phyloP scores from a whole-genome alignment of 257 asterid species.

The Plantago major region DNA sequence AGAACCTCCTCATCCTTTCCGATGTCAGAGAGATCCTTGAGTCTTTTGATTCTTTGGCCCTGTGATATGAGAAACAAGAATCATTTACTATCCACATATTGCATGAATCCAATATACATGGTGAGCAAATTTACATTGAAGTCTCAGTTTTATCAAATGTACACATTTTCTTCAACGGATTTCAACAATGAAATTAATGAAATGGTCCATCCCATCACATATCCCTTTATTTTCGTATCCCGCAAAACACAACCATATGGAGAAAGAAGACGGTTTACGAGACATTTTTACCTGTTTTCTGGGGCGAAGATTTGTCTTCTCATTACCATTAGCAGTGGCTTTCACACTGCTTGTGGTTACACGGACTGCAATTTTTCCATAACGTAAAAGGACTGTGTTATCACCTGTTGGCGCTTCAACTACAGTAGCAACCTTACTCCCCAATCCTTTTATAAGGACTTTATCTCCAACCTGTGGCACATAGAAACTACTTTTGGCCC shows the following conservation, averaged over 20 bases:
- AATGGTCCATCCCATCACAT: no score
- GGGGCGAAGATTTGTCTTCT: conserved; percentile 28
- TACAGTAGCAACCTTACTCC: conserved; percentile 75
- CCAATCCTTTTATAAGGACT: conserved; percentile 58
- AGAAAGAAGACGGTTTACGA: neutral
- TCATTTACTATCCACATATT: neutral
- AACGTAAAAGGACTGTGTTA: conserved; percentile 69
- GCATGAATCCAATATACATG: neutral
- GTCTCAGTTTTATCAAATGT: neutral
- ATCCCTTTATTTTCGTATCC: no score
- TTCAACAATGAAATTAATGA: no score
- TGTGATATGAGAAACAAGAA: conserved; percentile 21
- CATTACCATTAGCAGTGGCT: conserved; percentile 32
- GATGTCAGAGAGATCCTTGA: conserved; percentile 50
- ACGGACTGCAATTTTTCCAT: conserved; percentile 75
- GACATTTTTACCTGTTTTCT: conserved; percentile 42
- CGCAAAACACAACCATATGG: no score
- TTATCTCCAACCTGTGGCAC: conserved; percentile 64
- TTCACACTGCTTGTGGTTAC: conserved; percentile 38
- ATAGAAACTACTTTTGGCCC: conserved; percentile 28
- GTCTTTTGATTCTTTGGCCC: conserved; percentile 47
- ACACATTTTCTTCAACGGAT: no score
- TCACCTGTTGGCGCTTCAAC: conserved; percentile 77
- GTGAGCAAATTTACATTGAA: neutral
- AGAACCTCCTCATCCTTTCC: conserved; percentile 33